Evolutionary conservation across 208 protist species (phyloP), one percentile per base, ranked within the genome.

Genomic region (Crithidia acanthocephali): DNA sequence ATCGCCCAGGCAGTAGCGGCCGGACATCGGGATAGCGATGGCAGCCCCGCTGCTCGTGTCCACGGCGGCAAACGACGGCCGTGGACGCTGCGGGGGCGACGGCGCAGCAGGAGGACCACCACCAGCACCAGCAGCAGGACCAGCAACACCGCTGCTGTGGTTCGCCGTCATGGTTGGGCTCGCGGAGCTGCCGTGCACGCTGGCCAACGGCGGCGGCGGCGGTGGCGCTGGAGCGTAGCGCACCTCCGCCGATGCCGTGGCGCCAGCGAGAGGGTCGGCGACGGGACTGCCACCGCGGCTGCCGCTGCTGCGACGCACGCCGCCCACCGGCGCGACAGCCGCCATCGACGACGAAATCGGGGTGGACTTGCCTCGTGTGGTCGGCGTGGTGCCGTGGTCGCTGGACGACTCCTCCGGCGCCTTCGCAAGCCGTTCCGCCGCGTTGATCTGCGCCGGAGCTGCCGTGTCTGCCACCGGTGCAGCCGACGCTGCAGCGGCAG

Each of bases 321-420:
- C 37, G 16, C n/a, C 25, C 1, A 35, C 37, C 9, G 22, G 2
- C n/a, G 57, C 57, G 8, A 10, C n/a, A 2, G 59, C 16, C 28
- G 59, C 59, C 59, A 53, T 65, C 2, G 45, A 65, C 0, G 57
- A 63, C 16, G 59, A 51, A 18, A 65, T 51, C 6, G 59, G 59
- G 2, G 45, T 53, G 1, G 59, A 13, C 45, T 37, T 33, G 7
- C 23, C 48, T 30, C 48, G 48, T 18, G 48, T 30, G 48, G n/a
- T 53, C 8, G 48, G 4, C 22, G 23, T 7, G 15, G 4, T 15
- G 23, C n/a, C 22, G 16, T 15, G 6, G 44, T 3, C 44, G 16
- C 44, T 48, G 44, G 44, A 3, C 3, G 50, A 25, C 25, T 3
- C 44, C 16, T n/a, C 18, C 11, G 8, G 35, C 11, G 35, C 11